Conservation (phyloP, 768 basidiomycete genomes). For the Podaxis mareebaensis region DNA sequence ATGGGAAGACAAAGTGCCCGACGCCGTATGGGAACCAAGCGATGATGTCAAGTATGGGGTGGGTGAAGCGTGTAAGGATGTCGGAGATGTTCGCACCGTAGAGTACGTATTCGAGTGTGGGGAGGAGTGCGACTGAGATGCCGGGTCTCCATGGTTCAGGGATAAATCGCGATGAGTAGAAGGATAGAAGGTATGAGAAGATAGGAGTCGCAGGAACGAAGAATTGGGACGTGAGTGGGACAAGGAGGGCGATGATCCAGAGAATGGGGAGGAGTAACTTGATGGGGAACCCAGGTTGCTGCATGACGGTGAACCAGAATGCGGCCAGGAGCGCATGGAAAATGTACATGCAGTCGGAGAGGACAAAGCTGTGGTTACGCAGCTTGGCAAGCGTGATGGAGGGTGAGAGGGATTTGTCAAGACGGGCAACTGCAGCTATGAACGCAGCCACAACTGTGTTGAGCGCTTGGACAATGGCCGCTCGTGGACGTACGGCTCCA, state of each 20-base stretch:
- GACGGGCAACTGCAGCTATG: slow-evolving; percentile 58
- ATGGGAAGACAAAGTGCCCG: slow-evolving; percentile 84
- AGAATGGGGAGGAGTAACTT: slow-evolving; percentile 79
- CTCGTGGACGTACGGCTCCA: neutral
- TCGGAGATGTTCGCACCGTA: slow-evolving; percentile 99
- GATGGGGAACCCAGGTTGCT: slow-evolving; percentile 62
- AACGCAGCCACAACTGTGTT: slow-evolving; percentile 42
- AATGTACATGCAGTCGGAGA: slow-evolving; percentile 61
- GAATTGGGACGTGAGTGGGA: slow-evolving; percentile 90
- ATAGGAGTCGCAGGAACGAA: slow-evolving; percentile 87
- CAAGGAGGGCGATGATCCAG: slow-evolving; percentile 66
- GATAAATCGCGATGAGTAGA: slow-evolving; percentile 86
- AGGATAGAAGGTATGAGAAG: slow-evolving; percentile 83
- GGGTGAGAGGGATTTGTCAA: slow-evolving; percentile 81
- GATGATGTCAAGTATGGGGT: slow-evolving; percentile 87
- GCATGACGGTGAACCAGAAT: slow-evolving; percentile 78
- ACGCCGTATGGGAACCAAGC: slow-evolving; percentile 99
- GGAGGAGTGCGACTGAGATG: slow-evolving; percentile 90
- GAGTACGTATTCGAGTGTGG: slow-evolving; percentile 91
- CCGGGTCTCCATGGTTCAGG: slow-evolving; percentile 72
- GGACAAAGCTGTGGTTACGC: slow-evolving; percentile 53
- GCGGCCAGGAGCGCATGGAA: slow-evolving; percentile 61
- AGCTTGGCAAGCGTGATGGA: slow-evolving; percentile 62
- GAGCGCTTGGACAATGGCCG: neutral
- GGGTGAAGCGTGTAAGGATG: slow-evolving; percentile 92